Percentiles rank a stretch among this genome's conserved stretches.
phyloP scores from a whole-genome alignment of 169 alveolate genomes.

The Cryptosporidium tyzzeri region DNA sequence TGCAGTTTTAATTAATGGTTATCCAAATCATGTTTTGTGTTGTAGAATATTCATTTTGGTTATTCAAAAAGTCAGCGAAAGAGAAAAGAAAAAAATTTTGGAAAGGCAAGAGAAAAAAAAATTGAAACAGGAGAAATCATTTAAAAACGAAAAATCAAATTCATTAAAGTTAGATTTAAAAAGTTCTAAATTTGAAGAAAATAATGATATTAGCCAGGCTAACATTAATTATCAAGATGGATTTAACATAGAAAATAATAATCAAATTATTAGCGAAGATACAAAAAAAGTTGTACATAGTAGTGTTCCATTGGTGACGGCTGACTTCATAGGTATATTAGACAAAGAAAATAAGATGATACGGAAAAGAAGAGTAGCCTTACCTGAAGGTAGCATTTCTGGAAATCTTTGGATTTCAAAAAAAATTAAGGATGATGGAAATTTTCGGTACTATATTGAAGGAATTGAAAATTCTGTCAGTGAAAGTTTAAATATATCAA shows the following conservation, averaged over 20 bases:
- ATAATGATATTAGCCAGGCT: neutral
- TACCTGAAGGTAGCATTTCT: conserved; percentile 69
- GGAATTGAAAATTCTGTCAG: conserved; percentile 45
- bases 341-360: conserved; percentile 49
- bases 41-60: conserved; percentile 59
- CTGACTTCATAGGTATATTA: conserved; percentile 32
- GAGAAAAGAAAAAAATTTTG: conserved; percentile 51
- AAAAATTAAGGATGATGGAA: conserved; percentile 66
- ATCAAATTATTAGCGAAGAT: neutral
- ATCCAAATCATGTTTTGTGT: conserved; percentile 37
- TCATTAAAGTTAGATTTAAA: neutral
- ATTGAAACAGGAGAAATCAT: neutral
- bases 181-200: conserved; percentile 1
- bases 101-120: conserved; percentile 39
- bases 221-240: neutral
- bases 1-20: conserved; percentile 48
- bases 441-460: conserved; percentile 51
- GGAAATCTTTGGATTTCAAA: conserved; percentile 73
- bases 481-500: conserved; percentile 25
- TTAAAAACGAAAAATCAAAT: neutral
- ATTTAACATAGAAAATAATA: neutral
- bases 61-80: conserved; percentile 61
- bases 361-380: conserved; percentile 63
- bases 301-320: neutral
- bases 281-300: neutral